Base-by-base conservation (phyloP, 2,329 filamentous ascomycete genomes). In the Aspergillus sp. region DNA sequence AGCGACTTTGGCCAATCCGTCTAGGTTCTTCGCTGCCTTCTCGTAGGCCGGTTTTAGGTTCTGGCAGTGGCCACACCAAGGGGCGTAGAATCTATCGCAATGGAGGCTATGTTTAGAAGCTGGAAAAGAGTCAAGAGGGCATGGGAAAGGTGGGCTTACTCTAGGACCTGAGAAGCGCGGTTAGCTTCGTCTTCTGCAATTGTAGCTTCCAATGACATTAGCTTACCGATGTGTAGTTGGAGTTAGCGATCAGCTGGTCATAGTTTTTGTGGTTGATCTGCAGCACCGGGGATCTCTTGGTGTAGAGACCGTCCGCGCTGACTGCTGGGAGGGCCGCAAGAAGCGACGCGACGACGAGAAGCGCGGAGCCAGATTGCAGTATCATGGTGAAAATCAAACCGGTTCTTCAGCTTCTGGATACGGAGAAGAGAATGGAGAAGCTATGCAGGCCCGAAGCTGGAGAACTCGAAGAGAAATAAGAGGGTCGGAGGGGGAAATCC, bases 21-120 rank as follows among this genome's bases (percentile, higher is more conserved):
- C 86, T 59, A 99, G 88, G 69, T 88, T 92, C 70, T 89, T 90
- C 68, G 95, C 95, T 2, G 89, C 93, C 77, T 96, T 96, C 77
- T 98, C 94, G 78, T 95, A 99, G 49, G 91, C 91, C 3, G 93
- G 94, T 79, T 97, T 93, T 71, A 99, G 89, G 78, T 90, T 97
- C 79, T 96, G 85, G 81, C 95, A 99, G 79, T 98, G 95, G 47
- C 94, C 95, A 71, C 95, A 98, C 94, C 94, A 98, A 24, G 94
- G 94, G 9, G 94, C 94, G 72, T 96, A 98, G 84, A 98, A 98
- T 78, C 93, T 91, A 73, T 29, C n/a, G 32, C 26, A 45, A 14
- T 47, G 32, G n/a, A 46, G 49, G 87, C 79, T 54, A 60, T 45
- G 55, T 58, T 60, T 56, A 61, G 59, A 39, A 62, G 67, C 56